A percentile compares a stretch with the other conserved stretches of the same genome.
Evolutionary conservation across 2,329 filamentous ascomycete species (phyloP).

Genomic region (Zymoseptoria ardabiliae): DNA sequence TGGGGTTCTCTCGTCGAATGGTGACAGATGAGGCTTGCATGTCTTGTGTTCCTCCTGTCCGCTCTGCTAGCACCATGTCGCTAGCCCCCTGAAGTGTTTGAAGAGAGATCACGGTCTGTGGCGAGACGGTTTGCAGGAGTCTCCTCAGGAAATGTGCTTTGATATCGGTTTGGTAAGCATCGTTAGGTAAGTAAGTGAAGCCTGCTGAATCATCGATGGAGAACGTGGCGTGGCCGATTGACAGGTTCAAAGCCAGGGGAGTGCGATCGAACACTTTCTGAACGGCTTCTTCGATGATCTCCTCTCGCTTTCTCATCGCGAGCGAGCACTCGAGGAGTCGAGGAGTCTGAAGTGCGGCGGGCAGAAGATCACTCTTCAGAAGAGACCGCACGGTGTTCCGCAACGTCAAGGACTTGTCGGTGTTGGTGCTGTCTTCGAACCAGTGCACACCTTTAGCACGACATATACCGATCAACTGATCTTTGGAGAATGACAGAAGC

Average conservation of each 20-base stretch:
- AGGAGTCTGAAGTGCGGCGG: slow-evolving; percentile 59
- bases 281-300: slow-evolving; percentile 46
- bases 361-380: slow-evolving; percentile 52
- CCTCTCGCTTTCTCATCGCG: slow-evolving; percentile 42
- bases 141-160: slow-evolving; percentile 42
- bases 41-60: background rate
- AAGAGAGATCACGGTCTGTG: slow-evolving; percentile 38
- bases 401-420: slow-evolving; percentile 64
- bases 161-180: background rate
- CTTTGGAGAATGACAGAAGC: slow-evolving; percentile 63
- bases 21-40: background rate
- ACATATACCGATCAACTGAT: slow-evolving; percentile 68
- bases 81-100: slow-evolving; percentile 37
- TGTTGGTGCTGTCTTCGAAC: slow-evolving; percentile 82
- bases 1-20: background rate
- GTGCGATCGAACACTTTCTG: slow-evolving; percentile 47
- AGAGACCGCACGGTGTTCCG: slow-evolving; percentile 76
- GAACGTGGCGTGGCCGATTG: slow-evolving; percentile 24
- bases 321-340: slow-evolving; percentile 56
- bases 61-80: slow-evolving; percentile 34
- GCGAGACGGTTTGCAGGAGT: slow-evolving; percentile 44
- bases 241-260: slow-evolving; percentile 38
- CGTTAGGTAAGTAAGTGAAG: background rate
- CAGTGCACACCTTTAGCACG: slow-evolving; percentile 59
- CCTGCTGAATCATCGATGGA: background rate